Evolutionary conservation across 495 filamentous ascomycete species (phyloP), one percentile per base, ranked within the genome.

Genomic region (Daldinia caldariorum): DNA sequence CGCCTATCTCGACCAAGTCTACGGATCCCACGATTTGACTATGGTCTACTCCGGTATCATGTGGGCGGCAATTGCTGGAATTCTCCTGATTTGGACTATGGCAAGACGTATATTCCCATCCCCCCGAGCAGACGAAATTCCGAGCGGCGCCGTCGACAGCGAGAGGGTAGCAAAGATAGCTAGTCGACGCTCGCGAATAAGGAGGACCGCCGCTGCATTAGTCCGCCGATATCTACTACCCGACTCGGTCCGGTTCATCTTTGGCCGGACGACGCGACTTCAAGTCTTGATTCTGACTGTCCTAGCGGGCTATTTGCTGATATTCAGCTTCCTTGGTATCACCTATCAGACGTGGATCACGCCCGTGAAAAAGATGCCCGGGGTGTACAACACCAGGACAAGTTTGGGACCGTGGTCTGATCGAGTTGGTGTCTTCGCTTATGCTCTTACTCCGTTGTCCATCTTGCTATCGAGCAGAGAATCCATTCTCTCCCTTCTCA

Each of bases 251-350:
- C 67, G 76, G 29, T 63, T 61, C 45, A 55, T 82, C 35, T 82
- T 82, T 56, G 78, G 81, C 29, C 70, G 74, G 53, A 78, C 77
- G 37, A 83, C 79, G 45, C 74, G 78, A 20, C 72, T 83, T 8
- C 81, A 83, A 31, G 74, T 82, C 14, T 61, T 79, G 18, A 76
- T 79, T 18, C 77, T 90, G 5, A 77, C 79, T 5, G 67, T 84
- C 50, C 66, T 91, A 5, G 61, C 73, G 7, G 80, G 67, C 14
- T 90, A 90, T 62, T 79, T 90, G 0, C 76, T 84, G n/a, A 79
- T 90, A 47, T 89, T 87, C 76, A 86, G 83, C 71, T 90, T 91
- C 56, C 83, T 85, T 18, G 89, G 88, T 34, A 85, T 89, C 63
- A 63, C 78, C 13, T 88, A 90, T 72, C 77, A 83, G 37, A 86